Percentiles rank a stretch among this genome's conserved stretches.
Evolutionary conservation across 2,329 filamentous ascomycete genomes (phyloP).

Genomic region (Thelonectria blattea): DNA sequence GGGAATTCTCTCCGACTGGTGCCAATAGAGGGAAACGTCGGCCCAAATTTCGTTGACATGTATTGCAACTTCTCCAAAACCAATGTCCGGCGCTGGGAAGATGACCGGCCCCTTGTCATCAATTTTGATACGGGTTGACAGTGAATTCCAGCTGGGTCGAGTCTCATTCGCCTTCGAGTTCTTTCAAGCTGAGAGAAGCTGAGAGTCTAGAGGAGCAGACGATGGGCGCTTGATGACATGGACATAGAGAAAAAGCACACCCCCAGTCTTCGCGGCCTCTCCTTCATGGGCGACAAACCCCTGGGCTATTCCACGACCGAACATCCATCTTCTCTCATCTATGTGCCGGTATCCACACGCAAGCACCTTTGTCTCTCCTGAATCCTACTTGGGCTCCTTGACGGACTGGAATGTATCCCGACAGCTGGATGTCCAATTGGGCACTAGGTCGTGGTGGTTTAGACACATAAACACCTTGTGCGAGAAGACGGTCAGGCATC

Average conservation of each 20-base stretch:
- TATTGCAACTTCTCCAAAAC: neutral
- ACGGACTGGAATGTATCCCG: constrained; percentile 39
- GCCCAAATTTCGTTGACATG: neutral
- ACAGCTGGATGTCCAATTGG: constrained; percentile 23
- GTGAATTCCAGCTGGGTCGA: no score
- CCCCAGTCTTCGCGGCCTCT: neutral
- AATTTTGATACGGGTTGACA: no score
- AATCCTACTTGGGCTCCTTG: neutral
- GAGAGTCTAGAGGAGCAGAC: no score
- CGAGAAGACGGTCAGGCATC: no score
- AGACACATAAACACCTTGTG: neutral
- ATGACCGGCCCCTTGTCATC: neutral
- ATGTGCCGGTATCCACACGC: neutral
- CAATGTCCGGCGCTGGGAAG: neutral
- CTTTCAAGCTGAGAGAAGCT: no score
- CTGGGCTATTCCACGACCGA: neutral
- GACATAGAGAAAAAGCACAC: neutral
- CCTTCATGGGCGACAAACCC: neutral
- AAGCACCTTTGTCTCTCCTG: neutral
- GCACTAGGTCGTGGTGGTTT: neutral
- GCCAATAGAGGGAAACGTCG: neutral
- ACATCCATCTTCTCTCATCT: neutral
- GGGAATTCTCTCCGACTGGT: neutral
- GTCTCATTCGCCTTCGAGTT: no score
- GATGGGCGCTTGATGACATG: no score